These are phyloP conservation scores for Chondrostereum purpureum DNA, from an alignment of 1,284 basidiomycete species.

Conservation along the genomic window DNA sequence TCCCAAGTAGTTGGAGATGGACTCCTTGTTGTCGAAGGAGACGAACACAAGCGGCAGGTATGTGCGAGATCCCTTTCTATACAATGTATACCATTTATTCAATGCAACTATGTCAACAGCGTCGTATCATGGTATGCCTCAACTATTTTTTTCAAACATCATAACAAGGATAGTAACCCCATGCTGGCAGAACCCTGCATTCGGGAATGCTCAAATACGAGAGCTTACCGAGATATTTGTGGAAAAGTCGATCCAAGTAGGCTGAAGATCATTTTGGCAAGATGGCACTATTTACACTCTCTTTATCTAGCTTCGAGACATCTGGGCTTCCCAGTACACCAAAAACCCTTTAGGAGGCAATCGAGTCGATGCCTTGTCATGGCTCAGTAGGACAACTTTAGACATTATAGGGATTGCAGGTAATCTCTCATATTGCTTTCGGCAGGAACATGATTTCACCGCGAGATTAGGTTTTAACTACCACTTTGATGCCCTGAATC, in stretches of 20 bases:
- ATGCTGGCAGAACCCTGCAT: slow-evolving; percentile 12
- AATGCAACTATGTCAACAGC: not conserved
- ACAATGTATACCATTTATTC: not conserved
- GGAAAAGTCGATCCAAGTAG: slow-evolving; percentile 12
- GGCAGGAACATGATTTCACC: not conserved
- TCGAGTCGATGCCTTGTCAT: slow-evolving; percentile 44
- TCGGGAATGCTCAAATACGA: slow-evolving; percentile 11
- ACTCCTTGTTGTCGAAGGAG: slow-evolving; percentile 10
- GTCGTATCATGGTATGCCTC: not conserved
- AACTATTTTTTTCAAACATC: too few relatives aligned
- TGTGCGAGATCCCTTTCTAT: not conserved
- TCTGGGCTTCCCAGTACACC: too few relatives aligned
- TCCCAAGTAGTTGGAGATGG: slow-evolving; percentile 9
- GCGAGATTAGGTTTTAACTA: slow-evolving; percentile 53
- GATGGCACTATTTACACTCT: too few relatives aligned
- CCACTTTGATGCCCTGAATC: slow-evolving; percentile 47
- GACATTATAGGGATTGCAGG: slow-evolving; percentile 69
- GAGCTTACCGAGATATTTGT: slow-evolving; percentile 12
- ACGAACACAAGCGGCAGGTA: slow-evolving; percentile 13
- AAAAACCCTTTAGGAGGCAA: slow-evolving; percentile 19
- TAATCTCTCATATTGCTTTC: slow-evolving; percentile 15
- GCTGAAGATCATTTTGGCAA: too few relatives aligned
- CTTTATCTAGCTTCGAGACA: slow-evolving; percentile 37
- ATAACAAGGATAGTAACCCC: not conserved
- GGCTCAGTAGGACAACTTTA: slow-evolving; percentile 52